Evolutionary conservation across 2,329 filamentous ascomycete species (phyloP), one percentile per base, ranked within the genome.

Genomic region (Exophiala oligosperma): DNA sequence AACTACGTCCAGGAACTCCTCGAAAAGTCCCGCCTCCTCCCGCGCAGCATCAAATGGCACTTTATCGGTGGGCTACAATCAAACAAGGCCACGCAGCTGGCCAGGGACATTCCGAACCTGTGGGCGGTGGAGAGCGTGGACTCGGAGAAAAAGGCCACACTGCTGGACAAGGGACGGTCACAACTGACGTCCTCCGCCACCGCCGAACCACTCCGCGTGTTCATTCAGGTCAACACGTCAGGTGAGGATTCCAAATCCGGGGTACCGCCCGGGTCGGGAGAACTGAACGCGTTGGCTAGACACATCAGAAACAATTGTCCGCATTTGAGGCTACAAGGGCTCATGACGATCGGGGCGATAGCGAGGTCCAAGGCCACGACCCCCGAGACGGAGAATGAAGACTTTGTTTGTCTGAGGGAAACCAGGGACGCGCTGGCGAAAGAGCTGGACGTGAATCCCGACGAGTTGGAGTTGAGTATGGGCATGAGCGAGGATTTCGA

Each of bases 321-420:
- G 1, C 49, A 65, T 49, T 77, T 99, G 38, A 78, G 83, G 56
- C 78, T 99, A 2, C 81, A 89, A 29, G 94, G 94, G 0, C 75
- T 99, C 38, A 99, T 99, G 94, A 99, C 94, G 1, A 97, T 99
- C 69, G 94, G 94, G 1, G 92, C 93, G 17, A 96, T 97, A 72
- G 93, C 92, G 49, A 79, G 93, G 62, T 94, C 90, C 67, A 83
- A 85, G 68, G 90, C 84, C 14, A 86, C 86, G 2, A 89, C 86
- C 1, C 76, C 82, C 0, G 91, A 90, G 66, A 88, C 79, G n/a
- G 88, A 93, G 75, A 97, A 97, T 72, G 91, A 95, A 73, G 94
- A 99, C 74, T 97, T 97, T 71, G 73, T 85, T 3, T 72, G 77
- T 3, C 73, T 99, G 70, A 79, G 77, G 51, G 81, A 88, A 68